Evolutionary conservation across 2,329 filamentous ascomycete species (phyloP), one percentile per base, ranked within the genome.

Genomic region (Hymenoscyphus occultus): DNA sequence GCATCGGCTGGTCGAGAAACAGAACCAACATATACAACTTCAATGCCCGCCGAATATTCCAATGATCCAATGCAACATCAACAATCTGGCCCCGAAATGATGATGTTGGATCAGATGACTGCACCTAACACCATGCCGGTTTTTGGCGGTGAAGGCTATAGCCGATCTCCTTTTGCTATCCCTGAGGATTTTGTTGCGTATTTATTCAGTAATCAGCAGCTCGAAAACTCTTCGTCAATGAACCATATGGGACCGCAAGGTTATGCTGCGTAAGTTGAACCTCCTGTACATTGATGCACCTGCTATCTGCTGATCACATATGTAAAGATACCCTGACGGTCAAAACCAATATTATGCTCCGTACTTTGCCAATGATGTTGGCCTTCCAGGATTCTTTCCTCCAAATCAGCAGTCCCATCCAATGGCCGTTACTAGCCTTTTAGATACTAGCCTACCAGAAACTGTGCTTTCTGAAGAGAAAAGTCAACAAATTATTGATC

Each of bases 141-240:
- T 32, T 97, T 97, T 77, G 92, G 92, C 16, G 88, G 85, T 32
- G 92, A 96, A 71, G 89, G 86, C 19, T 88, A 92, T 66, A 93
- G 91, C 71, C 91, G 94, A 64, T 96, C 93, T 2, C 93, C 94
- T 0, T 94, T 94, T 74, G 83, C 90, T 9, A 90, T 96, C 80
- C 90, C 91, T 0, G 92, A 96, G 74, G 92, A 96, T 73, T 95
- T 95, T 73, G 89, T 93, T 69, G 88, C 90, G 5, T 96, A 90
- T 82, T 78, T 96, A 32, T 96, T 96, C 78, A 93, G 90, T 74
- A 88, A 87, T 42, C 83, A 84, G 19, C 80, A 84, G 16, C 80
- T 84, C 39, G 82, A 84, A 32, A 80, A 78, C 13, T 81, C 80
- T 4, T 84, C 85, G 2, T 78, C 81, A 7, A 79, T 86, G 70